Evolutionary conservation across 2,329 filamentous ascomycete genomes (phyloP).

Genomic region (Cordyceps cateniannulata): DNA sequence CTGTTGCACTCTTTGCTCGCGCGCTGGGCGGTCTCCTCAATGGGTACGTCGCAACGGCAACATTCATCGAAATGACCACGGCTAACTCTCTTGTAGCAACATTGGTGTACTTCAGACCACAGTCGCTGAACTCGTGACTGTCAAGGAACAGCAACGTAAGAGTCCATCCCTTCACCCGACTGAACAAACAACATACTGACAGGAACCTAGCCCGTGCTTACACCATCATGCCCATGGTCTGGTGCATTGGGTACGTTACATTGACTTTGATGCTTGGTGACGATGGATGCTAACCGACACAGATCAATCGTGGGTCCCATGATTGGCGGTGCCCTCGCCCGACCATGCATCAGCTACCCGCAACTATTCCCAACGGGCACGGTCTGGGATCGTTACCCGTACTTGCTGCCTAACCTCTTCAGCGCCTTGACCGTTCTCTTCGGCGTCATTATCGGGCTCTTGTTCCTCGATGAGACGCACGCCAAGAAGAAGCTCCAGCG

Average conservation of each 20-base stretch:
- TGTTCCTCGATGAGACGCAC: slow-evolving; percentile 95
- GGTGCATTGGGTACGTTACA: slow-evolving; percentile 74
- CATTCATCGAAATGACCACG: background rate
- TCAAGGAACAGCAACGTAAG: slow-evolving; percentile 89
- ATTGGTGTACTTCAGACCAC: slow-evolving; percentile 94
- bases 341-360: slow-evolving; percentile 79
- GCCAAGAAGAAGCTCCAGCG: slow-evolving; percentile 67
- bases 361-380: slow-evolving; percentile 62
- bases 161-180: slow-evolving; percentile 26
- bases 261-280: slow-evolving; percentile 5
- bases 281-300: slow-evolving; percentile 22
- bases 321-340: slow-evolving; percentile 82
- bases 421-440: slow-evolving; percentile 72
- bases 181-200: slow-evolving; percentile 20
- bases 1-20: slow-evolving; percentile 77
- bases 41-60: slow-evolving; percentile 53
- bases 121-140: slow-evolving; percentile 85
- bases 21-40: slow-evolving; percentile 88
- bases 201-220: slow-evolving; percentile 68
- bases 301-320: slow-evolving; percentile 88
- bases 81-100: slow-evolving; percentile 50
- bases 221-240: slow-evolving; percentile 96
- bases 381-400: slow-evolving; percentile 82
- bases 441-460: slow-evolving; percentile 69
- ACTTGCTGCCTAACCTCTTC: slow-evolving; percentile 86